Evolutionary conservation across 306 rosid genomes (phyloP), one percentile per base, ranked within the genome.

Genomic region (Vigna mungo): DNA sequence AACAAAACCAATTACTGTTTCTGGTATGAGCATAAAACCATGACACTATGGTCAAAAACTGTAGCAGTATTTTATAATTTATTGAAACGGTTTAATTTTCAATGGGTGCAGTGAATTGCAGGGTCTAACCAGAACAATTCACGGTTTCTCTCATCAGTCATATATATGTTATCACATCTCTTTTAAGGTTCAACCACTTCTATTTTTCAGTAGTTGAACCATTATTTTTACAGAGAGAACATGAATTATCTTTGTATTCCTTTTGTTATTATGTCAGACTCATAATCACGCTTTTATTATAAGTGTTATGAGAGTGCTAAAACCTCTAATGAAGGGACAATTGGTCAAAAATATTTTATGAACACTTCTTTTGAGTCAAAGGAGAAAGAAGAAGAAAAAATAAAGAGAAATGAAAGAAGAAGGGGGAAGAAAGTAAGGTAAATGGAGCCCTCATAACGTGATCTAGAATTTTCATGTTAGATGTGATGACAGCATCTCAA

Each of bases 101-200:
- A 17, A 25, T 25, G 7, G 17, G 15, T 65, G 46, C 58, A 77
- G 53, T 37, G 7, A 65, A 39, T 20, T 41, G 39, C 39, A 25
- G 15, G 14, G 9, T 66, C 54, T 20, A 21, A 63, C 34, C n/a
- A 47, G 72, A 36, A 76, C 13, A 39, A 43, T 27, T 43, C 58
- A 49, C 39, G 32, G 37, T 32, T 78, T 59, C 82, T 59, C 82
- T 59, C 18, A 68, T 47, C 55, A 20, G 17, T 32, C 61, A 3
- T 58, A 5, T 48, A 18, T 58, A 18, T 17, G 59, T 32, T 36
- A 47, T 83, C 83, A 83, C 86, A 72, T 78, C 72, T 66, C 75
- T 39, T 58, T 72, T 66, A 70, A 83, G 68, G 77, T 59, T 68
- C 83, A 83, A 78, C 80, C 32, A 78, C 83, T 78, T 78, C 86